phyloP scores from a whole-genome alignment of 106 monocot species.

The Acorus calamus region DNA sequence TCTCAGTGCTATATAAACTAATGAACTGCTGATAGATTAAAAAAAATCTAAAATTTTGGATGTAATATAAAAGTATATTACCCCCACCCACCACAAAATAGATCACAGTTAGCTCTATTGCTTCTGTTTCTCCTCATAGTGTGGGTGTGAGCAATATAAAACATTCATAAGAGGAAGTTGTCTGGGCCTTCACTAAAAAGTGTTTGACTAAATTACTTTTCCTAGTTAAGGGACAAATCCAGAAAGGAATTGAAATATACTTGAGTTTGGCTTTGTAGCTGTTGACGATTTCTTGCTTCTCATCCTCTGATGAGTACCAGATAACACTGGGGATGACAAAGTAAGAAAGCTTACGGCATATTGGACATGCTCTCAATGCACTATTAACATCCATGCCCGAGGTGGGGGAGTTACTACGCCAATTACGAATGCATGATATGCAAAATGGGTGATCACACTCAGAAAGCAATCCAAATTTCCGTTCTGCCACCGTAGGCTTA shows the following conservation, averaged over 20 bases:
- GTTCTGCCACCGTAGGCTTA: slow-evolving; percentile 73
- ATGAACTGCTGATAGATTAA: no score
- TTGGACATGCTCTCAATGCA: slow-evolving; percentile 82
- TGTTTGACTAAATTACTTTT: no score
- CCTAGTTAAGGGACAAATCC: neutral
- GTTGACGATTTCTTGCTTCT: slow-evolving; percentile 77
- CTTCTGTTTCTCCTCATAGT: no score
- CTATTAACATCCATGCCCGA: slow-evolving; percentile 86
- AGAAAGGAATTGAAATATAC: slow-evolving; percentile 19
- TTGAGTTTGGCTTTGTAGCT: slow-evolving; percentile 83
- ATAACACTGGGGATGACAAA: slow-evolving; percentile 95
- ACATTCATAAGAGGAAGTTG: no score
- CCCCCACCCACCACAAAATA: no score
- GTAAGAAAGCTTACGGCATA: slow-evolving; percentile 87
- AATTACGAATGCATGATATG: slow-evolving; percentile 88
- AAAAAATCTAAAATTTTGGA: no score
- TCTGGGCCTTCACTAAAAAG: no score
- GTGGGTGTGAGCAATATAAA: no score
- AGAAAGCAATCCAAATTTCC: slow-evolving; percentile 95
- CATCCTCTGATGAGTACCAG: slow-evolving; percentile 86
- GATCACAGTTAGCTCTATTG: no score
- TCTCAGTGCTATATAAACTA: no score
- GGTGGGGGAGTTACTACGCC: slow-evolving; percentile 80
- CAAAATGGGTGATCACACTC: slow-evolving; percentile 99
- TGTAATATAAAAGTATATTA: no score